Evolutionary conservation across 73 alveolate species (phyloP).

Genomic region (Tetrahymena borealis): DNA sequence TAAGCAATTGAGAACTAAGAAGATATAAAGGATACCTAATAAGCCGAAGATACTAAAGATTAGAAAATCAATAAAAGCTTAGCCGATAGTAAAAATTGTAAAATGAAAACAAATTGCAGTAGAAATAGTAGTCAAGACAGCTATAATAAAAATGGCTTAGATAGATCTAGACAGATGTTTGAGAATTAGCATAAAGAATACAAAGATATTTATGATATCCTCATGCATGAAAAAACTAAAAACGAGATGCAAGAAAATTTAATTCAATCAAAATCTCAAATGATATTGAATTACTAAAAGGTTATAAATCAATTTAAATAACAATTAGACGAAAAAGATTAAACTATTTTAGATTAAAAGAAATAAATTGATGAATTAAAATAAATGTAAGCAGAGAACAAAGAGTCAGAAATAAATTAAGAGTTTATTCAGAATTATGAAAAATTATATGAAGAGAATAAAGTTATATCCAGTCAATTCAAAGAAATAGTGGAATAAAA

Average conservation of each 20-base stretch:
- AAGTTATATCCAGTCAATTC: neutral
- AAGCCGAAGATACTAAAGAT: neutral
- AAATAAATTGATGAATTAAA: neutral
- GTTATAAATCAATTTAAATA: neutral
- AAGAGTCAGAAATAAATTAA: neutral
- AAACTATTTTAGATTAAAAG: neutral
- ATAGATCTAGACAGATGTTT: neutral
- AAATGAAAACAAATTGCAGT: neutral
- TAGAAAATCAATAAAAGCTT: neutral
- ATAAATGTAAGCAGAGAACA: neutral
- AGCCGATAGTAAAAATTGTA: neutral
- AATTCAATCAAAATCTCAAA: neutral
- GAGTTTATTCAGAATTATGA: neutral
- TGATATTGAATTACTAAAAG: neutral
- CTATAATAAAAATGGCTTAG: neutral
- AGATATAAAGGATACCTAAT: neutral
- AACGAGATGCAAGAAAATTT: neutral
- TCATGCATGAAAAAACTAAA: neutral
- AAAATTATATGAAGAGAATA: neutral
- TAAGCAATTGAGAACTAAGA: neutral
- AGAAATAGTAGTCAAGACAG: neutral
- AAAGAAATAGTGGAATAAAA: neutral
- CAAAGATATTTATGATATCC: neutral
- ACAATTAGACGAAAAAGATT: neutral
- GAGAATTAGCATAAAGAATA: neutral